These are phyloP conservation scores for Irpex sp. DNA, from an alignment of 1,284 basidiomycete genomes.

Conservation along the genomic window DNA sequence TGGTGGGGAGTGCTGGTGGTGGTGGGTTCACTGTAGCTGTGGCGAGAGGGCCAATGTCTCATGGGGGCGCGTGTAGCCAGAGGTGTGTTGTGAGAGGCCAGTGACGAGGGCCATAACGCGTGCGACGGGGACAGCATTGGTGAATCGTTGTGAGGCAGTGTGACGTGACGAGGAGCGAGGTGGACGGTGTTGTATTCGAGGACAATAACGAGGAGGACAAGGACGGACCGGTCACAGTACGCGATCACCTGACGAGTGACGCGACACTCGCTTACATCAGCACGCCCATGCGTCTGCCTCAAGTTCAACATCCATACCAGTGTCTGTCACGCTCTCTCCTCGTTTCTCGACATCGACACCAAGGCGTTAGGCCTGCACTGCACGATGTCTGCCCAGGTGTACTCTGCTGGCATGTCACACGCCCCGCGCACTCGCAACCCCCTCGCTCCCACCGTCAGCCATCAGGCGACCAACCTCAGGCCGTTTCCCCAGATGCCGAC, in stretches of 20 bases:
- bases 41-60: background rate
- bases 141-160: too few species aligned
- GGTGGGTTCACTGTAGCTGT: background rate
- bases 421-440: conserved; percentile 29
- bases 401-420: conserved; percentile 21
- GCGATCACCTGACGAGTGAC: conserved; percentile 18
- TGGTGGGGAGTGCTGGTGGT: background rate
- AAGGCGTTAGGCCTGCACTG: conserved; percentile 28
- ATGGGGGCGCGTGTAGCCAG: background rate
- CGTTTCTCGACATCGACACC: conserved; percentile 18
- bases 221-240: background rate
- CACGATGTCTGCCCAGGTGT: conserved; percentile 25
- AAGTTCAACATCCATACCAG: conserved; percentile 8
- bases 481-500: conserved; percentile 13
- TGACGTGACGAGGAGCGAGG: too few species aligned
- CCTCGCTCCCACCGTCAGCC: conserved; percentile 26
- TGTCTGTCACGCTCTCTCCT: background rate
- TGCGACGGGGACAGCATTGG: background rate
- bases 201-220: too few species aligned
- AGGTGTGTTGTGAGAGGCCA: background rate
- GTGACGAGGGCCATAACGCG: background rate
- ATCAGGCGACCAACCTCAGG: conserved; percentile 24
- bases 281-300: conserved; percentile 4
- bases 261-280: conserved; percentile 20
- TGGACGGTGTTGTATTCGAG: too few species aligned